Percentiles rank a stretch among this genome's conserved stretches.
phyloP scores from a whole-genome alignment of 208 protist genomes.

The Balamuthia mandrillaris region DNA sequence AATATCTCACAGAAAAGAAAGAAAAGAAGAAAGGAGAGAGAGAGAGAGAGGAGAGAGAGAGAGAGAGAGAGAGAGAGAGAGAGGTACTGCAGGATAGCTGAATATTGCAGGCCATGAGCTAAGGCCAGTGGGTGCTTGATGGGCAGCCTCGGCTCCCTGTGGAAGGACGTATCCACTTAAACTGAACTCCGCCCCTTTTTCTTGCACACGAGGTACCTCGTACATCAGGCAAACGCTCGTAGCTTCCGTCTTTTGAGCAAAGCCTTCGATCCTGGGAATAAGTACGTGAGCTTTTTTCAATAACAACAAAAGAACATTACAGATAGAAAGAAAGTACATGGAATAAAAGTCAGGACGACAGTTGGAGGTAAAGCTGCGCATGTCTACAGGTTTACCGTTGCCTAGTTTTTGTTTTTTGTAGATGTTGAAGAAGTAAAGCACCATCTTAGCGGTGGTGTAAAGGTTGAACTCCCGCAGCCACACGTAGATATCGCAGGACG shows the following conservation, averaged over 20 bases:
- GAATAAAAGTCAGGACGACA: slow-evolving; percentile 5
- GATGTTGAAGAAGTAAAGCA: slow-evolving; percentile 3
- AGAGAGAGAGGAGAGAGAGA: neutral
- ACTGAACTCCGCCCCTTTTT: neutral
- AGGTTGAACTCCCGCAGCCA: neutral
- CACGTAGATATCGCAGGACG: neutral
- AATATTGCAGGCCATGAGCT: slow-evolving; percentile 5
- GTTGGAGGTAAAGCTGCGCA: neutral
- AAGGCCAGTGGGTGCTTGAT: neutral
- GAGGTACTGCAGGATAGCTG: neutral
- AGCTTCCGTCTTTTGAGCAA: neutral
- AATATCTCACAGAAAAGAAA: neutral
- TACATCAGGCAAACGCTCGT: neutral
- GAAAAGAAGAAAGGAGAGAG: neutral
- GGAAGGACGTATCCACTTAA: neutral
- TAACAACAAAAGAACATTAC: neutral
- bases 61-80: neutral
- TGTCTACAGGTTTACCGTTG: neutral
- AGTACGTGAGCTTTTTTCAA: neutral
- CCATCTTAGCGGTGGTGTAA: neutral
- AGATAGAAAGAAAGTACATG: neutral
- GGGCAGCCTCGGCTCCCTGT: neutral
- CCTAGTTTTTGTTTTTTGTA: neutral
- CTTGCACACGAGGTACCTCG: neutral
- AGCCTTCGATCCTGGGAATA: neutral